Evolutionary conservation across 495 filamentous ascomycete genomes (phyloP).

Genomic region (Opeltia flavorubescens): DNA sequence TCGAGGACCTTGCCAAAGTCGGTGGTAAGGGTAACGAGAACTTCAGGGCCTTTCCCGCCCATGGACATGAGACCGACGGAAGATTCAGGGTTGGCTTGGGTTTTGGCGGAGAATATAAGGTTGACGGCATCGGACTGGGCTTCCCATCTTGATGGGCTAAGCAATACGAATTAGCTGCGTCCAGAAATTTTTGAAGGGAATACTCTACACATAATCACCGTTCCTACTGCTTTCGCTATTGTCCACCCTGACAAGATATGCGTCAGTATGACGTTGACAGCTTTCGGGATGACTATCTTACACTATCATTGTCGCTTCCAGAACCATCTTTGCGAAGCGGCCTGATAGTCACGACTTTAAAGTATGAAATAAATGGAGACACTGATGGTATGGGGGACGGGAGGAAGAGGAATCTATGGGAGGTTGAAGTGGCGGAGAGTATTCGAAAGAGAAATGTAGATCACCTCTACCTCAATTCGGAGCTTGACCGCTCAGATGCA

Average conservation of each 20-base stretch:
- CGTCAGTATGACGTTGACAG: too few species aligned
- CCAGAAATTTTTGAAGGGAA: too few species aligned
- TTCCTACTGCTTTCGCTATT: conserved; percentile 97
- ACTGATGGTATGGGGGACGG: too few species aligned
- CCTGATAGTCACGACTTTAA: neutral
- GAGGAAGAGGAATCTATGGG: too few species aligned
- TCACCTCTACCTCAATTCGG: too few species aligned
- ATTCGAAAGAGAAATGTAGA: too few species aligned
- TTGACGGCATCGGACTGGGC: conserved; percentile 89
- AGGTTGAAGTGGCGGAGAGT: too few species aligned
- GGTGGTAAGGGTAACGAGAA: conserved; percentile 86
- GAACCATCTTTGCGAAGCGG: conserved; percentile 32
- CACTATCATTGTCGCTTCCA: conserved; percentile 67
- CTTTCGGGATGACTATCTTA: conserved; percentile 26
- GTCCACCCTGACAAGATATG: conserved; percentile 54
- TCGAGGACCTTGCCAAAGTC: conserved; percentile 92
- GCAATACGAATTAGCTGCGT: neutral
- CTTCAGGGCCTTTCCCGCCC: conserved; percentile 92
- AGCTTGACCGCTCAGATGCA: conserved; percentile 11
- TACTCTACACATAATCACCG: conserved; percentile 69
- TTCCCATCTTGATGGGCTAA: conserved; percentile 80
- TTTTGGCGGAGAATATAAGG: conserved; percentile 88
- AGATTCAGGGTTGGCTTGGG: conserved; percentile 86
- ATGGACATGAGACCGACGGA: conserved; percentile 97
- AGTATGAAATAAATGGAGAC: neutral